Conservation (phyloP, 768 basidiomycete genomes). For the Lactifluus subvellereus region DNA sequence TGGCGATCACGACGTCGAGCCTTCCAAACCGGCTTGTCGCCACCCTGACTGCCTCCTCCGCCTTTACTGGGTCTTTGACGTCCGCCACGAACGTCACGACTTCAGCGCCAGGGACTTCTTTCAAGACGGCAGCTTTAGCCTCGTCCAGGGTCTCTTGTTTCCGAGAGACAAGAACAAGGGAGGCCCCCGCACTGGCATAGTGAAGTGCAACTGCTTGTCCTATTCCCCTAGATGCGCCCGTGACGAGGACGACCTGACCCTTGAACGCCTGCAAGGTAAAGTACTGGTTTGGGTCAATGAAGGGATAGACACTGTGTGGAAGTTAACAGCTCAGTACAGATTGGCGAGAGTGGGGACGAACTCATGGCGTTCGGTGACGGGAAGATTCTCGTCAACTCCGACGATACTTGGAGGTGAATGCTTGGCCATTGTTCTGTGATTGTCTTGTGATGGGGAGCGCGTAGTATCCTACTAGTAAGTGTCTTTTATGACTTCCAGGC, state of each 20-base stretch:
- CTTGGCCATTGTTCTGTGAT: not conserved
- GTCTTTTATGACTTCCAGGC: too few species aligned
- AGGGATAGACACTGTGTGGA: slow-evolving; percentile 25
- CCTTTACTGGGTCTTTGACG: slow-evolving; percentile 24
- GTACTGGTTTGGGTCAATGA: slow-evolving; percentile 27
- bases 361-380: not conserved
- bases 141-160: slow-evolving; percentile 23
- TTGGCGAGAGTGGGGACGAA: not conserved
- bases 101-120: slow-evolving; percentile 7
- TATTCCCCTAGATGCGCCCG: slow-evolving; percentile 30
- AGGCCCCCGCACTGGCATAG: slow-evolving; percentile 30
- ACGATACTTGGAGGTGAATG: not conserved
- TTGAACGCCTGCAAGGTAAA: slow-evolving; percentile 21
- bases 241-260: slow-evolving; percentile 29
- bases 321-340: not conserved
- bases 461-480: too few species aligned
- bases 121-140: slow-evolving; percentile 25
- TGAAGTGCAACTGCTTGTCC: slow-evolving; percentile 27
- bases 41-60: slow-evolving; percentile 26
- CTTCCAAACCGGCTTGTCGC: slow-evolving; percentile 27
- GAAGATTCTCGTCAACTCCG: not conserved
- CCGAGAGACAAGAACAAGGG: slow-evolving; percentile 27
- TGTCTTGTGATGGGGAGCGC: too few species aligned
- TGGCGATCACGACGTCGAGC: slow-evolving; percentile 30
- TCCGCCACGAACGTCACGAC: slow-evolving; percentile 28